Conservation (phyloP, 176 grass and related monocot genomes). For the Ensete ventricosum region DNA sequence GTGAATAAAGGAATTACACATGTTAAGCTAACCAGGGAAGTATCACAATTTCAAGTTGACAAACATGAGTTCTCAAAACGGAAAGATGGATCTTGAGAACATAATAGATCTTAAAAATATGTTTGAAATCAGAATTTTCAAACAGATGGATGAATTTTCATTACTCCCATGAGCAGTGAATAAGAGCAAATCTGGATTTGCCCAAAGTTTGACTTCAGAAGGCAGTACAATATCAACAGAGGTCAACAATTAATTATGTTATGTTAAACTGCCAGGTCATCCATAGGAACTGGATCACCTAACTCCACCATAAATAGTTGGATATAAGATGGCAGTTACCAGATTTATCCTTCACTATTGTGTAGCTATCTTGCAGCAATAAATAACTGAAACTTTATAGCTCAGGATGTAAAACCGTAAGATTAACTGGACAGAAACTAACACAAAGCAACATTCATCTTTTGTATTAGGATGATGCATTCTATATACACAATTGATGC, state of each 20-base stretch:
- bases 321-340: not conserved
- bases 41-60: not conserved
- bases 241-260: no score
- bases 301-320: not conserved
- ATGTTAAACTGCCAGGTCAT: not conserved
- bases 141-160: not conserved
- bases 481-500: not conserved
- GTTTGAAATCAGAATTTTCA: not conserved
- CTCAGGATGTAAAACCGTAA: not conserved
- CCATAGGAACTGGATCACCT: not conserved
- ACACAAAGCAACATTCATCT: not conserved
- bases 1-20: no score
- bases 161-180: not conserved
- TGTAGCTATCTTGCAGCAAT: not conserved
- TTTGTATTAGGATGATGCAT: not conserved
- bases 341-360: not conserved
- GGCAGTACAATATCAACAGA: not conserved
- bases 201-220: not conserved
- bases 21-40: no score
- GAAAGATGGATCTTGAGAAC: not conserved
- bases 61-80: not conserved
- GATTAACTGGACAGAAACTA: not conserved
- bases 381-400: not conserved
- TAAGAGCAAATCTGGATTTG: not conserved
- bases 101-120: not conserved